Conservation (phyloP, 441 rosid species). For the Metrosideros polymorpha region DNA sequence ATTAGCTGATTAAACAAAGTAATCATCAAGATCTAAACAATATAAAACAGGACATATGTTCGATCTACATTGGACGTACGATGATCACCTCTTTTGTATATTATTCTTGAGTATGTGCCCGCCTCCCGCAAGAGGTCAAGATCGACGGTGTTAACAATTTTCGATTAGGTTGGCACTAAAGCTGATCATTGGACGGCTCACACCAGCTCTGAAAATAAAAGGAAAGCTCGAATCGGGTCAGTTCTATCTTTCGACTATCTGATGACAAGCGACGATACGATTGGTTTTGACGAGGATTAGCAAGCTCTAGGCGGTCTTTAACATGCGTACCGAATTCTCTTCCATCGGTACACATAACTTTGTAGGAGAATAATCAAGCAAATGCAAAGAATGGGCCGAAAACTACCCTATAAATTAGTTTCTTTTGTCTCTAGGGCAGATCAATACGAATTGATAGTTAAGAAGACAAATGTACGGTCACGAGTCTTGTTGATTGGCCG, state of each 20-base stretch:
- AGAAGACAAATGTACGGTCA: not conserved
- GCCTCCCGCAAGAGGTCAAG: not conserved
- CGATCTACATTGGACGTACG: not conserved
- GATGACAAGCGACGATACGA: accelerated
- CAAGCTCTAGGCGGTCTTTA: not conserved
- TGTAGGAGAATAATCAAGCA: not conserved
- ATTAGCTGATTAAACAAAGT: not conserved
- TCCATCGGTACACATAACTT: not conserved
- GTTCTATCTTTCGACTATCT: accelerated
- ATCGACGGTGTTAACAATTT: accelerated
- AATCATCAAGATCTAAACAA: not conserved
- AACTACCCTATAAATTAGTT: too few relatives aligned
- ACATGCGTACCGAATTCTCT: not conserved
- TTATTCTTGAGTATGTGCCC: not conserved
- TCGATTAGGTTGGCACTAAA: not conserved
- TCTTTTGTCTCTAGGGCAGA: too few relatives aligned
- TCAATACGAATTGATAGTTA: too few relatives aligned
- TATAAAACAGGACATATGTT: not conserved
- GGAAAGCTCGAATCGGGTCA: accelerated
- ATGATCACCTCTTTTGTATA: not conserved
- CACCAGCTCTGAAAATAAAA: not conserved
- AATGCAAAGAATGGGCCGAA: not conserved
- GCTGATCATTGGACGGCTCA: not conserved
- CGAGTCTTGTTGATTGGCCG: not conserved
- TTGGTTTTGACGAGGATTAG: not conserved